These are phyloP conservation scores for Inonotus obliquus DNA, from an alignment of 1,284 basidiomycete genomes.

Conservation along the genomic window DNA sequence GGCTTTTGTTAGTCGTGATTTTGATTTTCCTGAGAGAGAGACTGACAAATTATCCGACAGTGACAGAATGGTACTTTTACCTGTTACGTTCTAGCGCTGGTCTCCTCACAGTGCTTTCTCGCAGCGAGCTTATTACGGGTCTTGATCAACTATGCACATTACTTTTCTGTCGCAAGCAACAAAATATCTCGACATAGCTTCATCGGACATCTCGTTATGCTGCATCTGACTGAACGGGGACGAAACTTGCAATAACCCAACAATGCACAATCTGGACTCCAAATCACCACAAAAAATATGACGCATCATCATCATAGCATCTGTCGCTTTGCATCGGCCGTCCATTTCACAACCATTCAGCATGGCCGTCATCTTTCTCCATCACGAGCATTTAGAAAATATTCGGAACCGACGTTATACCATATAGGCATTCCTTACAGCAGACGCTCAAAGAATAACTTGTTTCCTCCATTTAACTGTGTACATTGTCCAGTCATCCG, in stretches of 20 bases:
- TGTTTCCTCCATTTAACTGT: not conserved
- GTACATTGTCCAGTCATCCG: not conserved
- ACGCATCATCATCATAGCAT: conserved; percentile 10
- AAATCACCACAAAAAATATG: conserved; percentile 9
- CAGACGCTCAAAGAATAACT: not conserved
- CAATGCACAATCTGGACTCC: conserved; percentile 16
- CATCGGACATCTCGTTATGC: conserved; percentile 15
- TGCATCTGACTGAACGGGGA: conserved; percentile 14
- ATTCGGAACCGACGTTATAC: conserved; percentile 4
- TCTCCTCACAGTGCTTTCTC: not conserved
- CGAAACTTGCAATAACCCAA: conserved; percentile 16
- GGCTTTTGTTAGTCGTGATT: conserved; percentile 65
- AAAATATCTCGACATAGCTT: conserved; percentile 1
- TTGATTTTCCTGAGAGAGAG: not conserved
- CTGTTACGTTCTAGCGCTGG: not conserved
- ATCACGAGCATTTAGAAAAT: not conserved
- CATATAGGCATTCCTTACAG: not conserved
- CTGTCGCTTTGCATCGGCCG: not conserved
- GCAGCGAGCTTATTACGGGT: conserved; percentile 17
- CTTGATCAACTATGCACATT: conserved; percentile 4
- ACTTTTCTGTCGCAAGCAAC: not conserved
- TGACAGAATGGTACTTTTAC: conserved; percentile 43
- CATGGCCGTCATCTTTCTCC: conserved; percentile 1
- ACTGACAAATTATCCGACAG: conserved; percentile 24
- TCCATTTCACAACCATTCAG: not conserved